phyloP scores from a whole-genome alignment of 1,284 basidiomycete genomes.

The Puccinia triticina region DNA sequence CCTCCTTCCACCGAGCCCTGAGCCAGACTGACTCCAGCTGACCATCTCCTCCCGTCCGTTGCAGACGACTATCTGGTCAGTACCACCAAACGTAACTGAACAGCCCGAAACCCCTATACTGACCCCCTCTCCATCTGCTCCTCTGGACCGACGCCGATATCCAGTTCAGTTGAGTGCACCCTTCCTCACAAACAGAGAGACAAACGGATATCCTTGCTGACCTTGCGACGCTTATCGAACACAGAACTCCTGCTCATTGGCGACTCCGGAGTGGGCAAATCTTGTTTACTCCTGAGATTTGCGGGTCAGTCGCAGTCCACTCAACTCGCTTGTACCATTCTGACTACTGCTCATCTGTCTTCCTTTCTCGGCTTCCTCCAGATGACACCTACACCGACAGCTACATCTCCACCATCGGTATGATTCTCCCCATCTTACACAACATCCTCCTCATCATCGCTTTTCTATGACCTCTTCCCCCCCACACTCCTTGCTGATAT shows the following conservation, averaged over 20 bases:
- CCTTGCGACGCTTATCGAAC: not conserved
- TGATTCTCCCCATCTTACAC: not conserved
- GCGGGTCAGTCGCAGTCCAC: conserved; percentile 55
- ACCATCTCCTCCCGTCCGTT: not conserved
- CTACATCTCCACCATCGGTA: conserved; percentile 62
- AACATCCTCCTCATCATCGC: conserved; percentile 20
- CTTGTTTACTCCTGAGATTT: conserved; percentile 65
- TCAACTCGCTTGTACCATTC: not conserved
- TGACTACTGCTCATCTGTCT: not conserved
- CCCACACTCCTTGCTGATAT: not conserved
- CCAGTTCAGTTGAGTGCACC: conserved; percentile 22
- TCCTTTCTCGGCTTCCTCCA: conserved; percentile 39
- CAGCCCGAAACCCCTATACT: not conserved
- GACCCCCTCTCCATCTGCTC: not conserved
- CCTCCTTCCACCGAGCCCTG: not conserved
- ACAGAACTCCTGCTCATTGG: conserved; percentile 69
- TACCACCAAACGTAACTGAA: not conserved
- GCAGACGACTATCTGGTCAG: conserved; percentile 40
- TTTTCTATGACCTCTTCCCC: not conserved
- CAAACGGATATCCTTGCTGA: not conserved
- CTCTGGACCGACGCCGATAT: not conserved
- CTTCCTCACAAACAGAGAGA: not conserved
- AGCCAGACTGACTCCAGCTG: not conserved
- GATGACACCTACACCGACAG: conserved; percentile 64
- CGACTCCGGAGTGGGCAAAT: conserved; percentile 92